Conservation (phyloP, 1,139 yeast genomes). For the Ashbya aceris region DNA sequence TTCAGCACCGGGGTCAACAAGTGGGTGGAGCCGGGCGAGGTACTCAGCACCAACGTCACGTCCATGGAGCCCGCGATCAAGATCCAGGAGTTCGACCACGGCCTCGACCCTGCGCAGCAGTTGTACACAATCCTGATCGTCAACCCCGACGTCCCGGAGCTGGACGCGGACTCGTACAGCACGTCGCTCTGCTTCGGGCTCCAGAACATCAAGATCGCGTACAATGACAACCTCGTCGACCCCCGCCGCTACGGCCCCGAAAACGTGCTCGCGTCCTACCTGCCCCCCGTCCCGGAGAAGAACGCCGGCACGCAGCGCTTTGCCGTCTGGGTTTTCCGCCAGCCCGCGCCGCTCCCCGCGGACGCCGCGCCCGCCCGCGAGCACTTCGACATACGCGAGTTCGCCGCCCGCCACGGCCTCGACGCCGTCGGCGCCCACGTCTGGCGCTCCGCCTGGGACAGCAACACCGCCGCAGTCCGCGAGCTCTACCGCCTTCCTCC, state of each 20-base stretch:
- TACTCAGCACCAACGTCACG: conserved; percentile 66
- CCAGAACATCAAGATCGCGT: conserved; percentile 53
- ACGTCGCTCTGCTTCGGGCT: conserved; percentile 78
- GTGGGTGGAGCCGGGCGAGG: conserved; percentile 73
- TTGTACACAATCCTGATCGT: conserved; percentile 72
- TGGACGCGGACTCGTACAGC: conserved; percentile 54
- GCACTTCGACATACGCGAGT: conserved; percentile 62
- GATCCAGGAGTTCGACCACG: conserved; percentile 60
- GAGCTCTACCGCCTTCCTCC: conserved; percentile 58
- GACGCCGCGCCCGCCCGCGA: conserved; percentile 29
- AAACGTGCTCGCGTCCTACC: conserved; percentile 39
- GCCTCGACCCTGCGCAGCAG: conserved; percentile 33
- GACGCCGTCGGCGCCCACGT: conserved; percentile 83
- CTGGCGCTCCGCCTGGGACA: conserved; percentile 83
- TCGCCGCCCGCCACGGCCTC: conserved; percentile 47
- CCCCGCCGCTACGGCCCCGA: conserved; percentile 38
- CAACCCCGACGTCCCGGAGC: conserved; percentile 87
- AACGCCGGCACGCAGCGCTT: conserved; percentile 77
- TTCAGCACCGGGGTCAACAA: conserved; percentile 54
- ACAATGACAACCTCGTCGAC: conserved; percentile 51
- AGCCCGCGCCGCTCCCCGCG: conserved; percentile 29
- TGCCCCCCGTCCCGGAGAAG: conserved; percentile 85
- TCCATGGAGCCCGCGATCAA: conserved; percentile 64
- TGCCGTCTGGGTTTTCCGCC: conserved; percentile 86
- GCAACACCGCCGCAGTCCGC: conserved; percentile 61